Conservation (phyloP, 23 red algal genomes). For the Cyanidiococcus yangmingshanensis region DNA sequence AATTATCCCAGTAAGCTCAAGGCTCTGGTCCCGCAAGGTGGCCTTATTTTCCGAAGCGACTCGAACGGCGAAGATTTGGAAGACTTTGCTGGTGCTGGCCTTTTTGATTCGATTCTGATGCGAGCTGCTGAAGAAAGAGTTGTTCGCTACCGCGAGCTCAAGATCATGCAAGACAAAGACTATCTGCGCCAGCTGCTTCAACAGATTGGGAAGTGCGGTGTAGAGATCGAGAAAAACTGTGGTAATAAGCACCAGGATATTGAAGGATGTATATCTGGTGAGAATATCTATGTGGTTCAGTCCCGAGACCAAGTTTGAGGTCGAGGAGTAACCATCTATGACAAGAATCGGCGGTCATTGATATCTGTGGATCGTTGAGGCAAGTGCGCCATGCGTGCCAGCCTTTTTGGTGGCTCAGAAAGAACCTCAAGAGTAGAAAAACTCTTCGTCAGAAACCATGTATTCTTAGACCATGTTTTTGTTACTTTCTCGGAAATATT, state of each 20-base stretch:
- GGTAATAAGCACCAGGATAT: slow-evolving; percentile 56
- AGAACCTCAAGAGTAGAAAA: no score
- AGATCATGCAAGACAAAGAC: slow-evolving; percentile 37
- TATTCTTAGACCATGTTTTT: no score
- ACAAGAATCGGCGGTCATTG: no score
- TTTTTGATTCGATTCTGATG: slow-evolving; percentile 56
- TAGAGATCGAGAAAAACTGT: slow-evolving; percentile 41
- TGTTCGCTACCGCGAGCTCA: slow-evolving; percentile 40
- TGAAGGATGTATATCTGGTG: slow-evolving; percentile 69
- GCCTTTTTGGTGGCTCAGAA: no score
- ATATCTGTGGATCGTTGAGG: no score
- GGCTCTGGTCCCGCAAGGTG: slow-evolving; percentile 33
- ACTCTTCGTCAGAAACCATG: no score
- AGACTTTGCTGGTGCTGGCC: slow-evolving; percentile 68
- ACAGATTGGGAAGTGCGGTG: slow-evolving; percentile 48
- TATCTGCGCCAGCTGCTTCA: slow-evolving; percentile 31
- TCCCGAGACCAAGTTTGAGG: slow-evolving; percentile 70
- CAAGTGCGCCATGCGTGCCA: no score
- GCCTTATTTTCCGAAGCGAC: slow-evolving; percentile 70
- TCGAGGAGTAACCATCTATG: no score
- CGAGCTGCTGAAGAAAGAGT: slow-evolving; percentile 18
- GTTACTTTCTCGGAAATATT: no score
- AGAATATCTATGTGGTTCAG: slow-evolving; percentile 65
- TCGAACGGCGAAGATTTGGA: slow-evolving; percentile 75
- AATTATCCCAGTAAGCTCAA: slow-evolving; percentile 51